Conservation (phyloP, 345 rosid species). For the Pelargonium nanum region DNA sequence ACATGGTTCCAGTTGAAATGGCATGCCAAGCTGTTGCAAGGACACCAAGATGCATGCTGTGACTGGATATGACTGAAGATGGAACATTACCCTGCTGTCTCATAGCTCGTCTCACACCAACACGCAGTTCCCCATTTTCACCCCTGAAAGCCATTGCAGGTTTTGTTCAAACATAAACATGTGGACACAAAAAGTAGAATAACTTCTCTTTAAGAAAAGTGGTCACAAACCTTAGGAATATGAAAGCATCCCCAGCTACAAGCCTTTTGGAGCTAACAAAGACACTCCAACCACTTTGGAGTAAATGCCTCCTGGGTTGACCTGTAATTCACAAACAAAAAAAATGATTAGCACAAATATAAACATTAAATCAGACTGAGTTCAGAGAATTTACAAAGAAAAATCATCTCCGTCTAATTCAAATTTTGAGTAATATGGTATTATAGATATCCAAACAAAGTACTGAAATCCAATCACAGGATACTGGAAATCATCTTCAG, state of each 20-base stretch:
- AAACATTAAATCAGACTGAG: not conserved
- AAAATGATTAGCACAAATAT: not conserved
- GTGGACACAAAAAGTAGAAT: not conserved
- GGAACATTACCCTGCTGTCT: conserved; percentile 42
- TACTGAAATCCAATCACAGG: too few relatives aligned
- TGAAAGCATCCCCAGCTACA: conserved; percentile 63
- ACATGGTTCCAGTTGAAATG: conserved; percentile 36
- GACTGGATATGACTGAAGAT: conserved; percentile 53
- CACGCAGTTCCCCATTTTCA: conserved; percentile 49
- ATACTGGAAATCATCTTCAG: too few relatives aligned
- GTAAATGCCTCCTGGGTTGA: conserved; percentile 61
- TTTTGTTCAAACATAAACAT: not conserved
- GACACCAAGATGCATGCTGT: conserved; percentile 61
- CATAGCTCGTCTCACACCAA: conserved; percentile 54
- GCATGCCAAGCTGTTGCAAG: conserved; percentile 69
- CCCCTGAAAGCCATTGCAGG: conserved; percentile 23
- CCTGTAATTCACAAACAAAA: conserved; percentile 26
- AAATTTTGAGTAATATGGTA: not conserved
- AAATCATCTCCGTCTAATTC: not conserved
- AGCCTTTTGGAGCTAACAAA: conserved; percentile 56
- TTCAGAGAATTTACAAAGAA: not conserved
- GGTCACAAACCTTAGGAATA: conserved; percentile 38
- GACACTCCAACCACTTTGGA: conserved; percentile 57
- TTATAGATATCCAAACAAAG: too few relatives aligned
- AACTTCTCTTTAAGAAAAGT: not conserved